Evolutionary conservation across 257 asterid genomes (phyloP).

Genomic region (Nicotiana knightiana): DNA sequence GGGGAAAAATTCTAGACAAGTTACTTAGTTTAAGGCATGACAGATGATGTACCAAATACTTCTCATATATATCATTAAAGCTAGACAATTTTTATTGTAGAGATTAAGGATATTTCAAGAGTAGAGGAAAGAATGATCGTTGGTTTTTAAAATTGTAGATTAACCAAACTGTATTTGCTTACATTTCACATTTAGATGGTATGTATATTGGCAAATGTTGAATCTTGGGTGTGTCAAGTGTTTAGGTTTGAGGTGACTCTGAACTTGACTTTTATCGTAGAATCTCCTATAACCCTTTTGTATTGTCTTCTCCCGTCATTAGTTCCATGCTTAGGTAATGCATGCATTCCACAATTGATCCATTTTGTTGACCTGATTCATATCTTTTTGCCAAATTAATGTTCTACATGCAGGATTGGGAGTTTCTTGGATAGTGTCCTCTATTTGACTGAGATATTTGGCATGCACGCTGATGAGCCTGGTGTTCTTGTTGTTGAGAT

Average conservation of each 20-base stretch:
- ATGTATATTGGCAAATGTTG: neutral
- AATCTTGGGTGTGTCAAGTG: neutral
- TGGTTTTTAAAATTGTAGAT: neutral
- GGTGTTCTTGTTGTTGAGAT: slow-evolving; percentile 57
- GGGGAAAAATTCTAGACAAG: neutral
- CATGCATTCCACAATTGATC: slow-evolving; percentile 24
- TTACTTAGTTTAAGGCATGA: neutral
- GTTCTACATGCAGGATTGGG: slow-evolving; percentile 55
- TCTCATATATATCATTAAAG: neutral
- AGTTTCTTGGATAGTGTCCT: slow-evolving; percentile 42
- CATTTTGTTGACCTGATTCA: neutral
- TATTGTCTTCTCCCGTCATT: neutral
- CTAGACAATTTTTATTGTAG: neutral
- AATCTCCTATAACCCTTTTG: neutral
- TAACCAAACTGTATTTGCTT: neutral
- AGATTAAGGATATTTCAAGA: neutral
- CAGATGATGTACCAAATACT: neutral
- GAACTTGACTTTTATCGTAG: neutral
- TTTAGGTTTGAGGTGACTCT: neutral
- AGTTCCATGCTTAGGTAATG: neutral
- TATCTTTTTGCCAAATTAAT: neutral
- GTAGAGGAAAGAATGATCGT: neutral
- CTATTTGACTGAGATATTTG: slow-evolving; percentile 45
- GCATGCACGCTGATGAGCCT: slow-evolving; percentile 44
- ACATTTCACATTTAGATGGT: neutral